Evolutionary conservation across 2,329 filamentous ascomycete genomes (phyloP).

Genomic region (Xylariaceae sp.): DNA sequence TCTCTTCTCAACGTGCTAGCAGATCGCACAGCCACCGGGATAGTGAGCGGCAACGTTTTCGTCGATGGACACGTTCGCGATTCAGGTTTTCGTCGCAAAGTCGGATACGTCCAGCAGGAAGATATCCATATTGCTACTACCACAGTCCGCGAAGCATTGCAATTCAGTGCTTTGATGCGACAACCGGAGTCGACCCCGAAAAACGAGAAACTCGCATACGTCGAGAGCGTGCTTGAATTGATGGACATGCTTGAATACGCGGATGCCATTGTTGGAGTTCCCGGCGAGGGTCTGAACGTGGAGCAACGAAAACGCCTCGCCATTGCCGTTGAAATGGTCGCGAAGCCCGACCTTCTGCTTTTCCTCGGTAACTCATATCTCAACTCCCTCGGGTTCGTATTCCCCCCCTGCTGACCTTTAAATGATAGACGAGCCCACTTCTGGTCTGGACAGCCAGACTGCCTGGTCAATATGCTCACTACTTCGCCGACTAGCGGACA

Average conservation of each 20-base stretch:
- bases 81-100: slow-evolving; percentile 79
- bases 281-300: slow-evolving; percentile 54
- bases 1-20: slow-evolving; percentile 81
- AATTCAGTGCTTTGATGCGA: slow-evolving; percentile 77
- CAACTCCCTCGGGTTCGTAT: not conserved
- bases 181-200: slow-evolving; percentile 66
- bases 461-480: slow-evolving; percentile 83
- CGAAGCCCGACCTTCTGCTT: slow-evolving; percentile 76
- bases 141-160: slow-evolving; percentile 79
- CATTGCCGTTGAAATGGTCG: slow-evolving; percentile 85
- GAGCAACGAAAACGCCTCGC: slow-evolving; percentile 69
- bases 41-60: slow-evolving; percentile 75
- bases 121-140: slow-evolving; percentile 78
- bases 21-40: slow-evolving; percentile 75
- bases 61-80: slow-evolving; percentile 61
- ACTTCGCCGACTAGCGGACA: slow-evolving; percentile 76
- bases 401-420: not conserved
- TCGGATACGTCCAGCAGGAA: slow-evolving; percentile 85
- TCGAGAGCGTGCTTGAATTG: slow-evolving; percentile 61
- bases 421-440: slow-evolving; percentile 76
- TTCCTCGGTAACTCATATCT: slow-evolving; percentile 42
- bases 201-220: slow-evolving; percentile 74
- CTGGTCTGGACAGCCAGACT: slow-evolving; percentile 82
- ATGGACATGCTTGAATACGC: not conserved
- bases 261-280: slow-evolving; percentile 64